Evolutionary conservation across 805 yeast genomes (phyloP).

Genomic region (Cyberlindnera samutprakarnensis): DNA sequence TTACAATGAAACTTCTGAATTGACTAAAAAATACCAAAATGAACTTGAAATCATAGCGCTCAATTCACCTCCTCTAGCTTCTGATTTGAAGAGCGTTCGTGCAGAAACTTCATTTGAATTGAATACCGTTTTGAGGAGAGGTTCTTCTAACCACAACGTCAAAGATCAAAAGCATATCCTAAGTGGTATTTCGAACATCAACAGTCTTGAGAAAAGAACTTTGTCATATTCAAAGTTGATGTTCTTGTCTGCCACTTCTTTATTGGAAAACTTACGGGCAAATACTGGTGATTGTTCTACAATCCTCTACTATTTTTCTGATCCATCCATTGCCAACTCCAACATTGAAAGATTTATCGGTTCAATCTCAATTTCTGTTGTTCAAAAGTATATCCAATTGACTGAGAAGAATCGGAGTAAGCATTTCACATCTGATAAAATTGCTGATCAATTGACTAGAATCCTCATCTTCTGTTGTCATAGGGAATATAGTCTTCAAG

Average conservation of each 20-base stretch:
- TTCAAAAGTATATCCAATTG: slow-evolving; percentile 45
- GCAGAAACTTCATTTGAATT: slow-evolving; percentile 89
- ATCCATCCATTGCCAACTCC: slow-evolving; percentile 67
- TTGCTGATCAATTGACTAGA: slow-evolving; percentile 62
- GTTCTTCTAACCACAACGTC: slow-evolving; percentile 75
- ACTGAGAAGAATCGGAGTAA: slow-evolving; percentile 42
- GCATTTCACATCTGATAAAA: slow-evolving; percentile 47
- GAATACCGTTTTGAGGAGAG: slow-evolving; percentile 84
- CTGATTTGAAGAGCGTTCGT: slow-evolving; percentile 70
- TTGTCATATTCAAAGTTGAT: slow-evolving; percentile 71
- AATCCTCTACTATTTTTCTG: slow-evolving; percentile 73
- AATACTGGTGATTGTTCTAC: slow-evolving; percentile 76
- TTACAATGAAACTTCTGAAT: slow-evolving; percentile 51
- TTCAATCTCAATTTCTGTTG: slow-evolving; percentile 51
- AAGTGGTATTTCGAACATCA: slow-evolving; percentile 28
- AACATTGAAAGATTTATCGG: slow-evolving; percentile 66
- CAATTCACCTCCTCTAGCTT: slow-evolving; percentile 81
- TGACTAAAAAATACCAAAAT: slow-evolving; percentile 37
- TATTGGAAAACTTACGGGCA: slow-evolving; percentile 74
- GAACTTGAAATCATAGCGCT: slow-evolving; percentile 70
- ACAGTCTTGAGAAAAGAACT: slow-evolving; percentile 42
- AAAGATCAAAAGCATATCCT: slow-evolving; percentile 65
- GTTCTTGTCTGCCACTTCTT: slow-evolving; percentile 77
- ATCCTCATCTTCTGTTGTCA: slow-evolving; percentile 71
- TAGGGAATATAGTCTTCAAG: slow-evolving; percentile 66